phyloP scores from a whole-genome alignment of 441 rosid species.

The Francoa sonchifolia region DNA sequence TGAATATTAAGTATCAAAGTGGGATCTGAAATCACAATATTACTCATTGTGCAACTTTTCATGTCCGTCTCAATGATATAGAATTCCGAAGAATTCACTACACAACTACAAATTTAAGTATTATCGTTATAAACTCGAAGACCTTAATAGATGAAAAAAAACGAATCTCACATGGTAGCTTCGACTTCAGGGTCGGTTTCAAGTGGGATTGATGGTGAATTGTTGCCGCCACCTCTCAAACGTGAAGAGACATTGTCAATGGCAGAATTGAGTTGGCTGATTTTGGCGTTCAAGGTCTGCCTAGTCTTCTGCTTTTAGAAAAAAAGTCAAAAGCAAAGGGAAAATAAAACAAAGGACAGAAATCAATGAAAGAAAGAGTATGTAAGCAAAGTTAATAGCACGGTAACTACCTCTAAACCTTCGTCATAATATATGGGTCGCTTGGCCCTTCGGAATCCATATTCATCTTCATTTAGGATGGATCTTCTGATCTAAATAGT shows the following conservation, averaged over 20 bases:
- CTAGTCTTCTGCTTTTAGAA: slow-evolving; percentile 50
- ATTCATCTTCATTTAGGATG: slow-evolving; percentile 64
- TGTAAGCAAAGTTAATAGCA: not conserved
- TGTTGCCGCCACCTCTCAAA: slow-evolving; percentile 62
- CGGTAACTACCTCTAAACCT: slow-evolving; percentile 55
- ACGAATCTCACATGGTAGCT: slow-evolving; percentile 35
- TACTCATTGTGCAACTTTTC: no score
- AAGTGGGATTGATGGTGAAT: slow-evolving; percentile 22
- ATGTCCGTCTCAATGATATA: no score
- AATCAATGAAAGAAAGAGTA: not conserved
- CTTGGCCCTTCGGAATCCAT: slow-evolving; percentile 60
- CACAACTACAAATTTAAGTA: not conserved
- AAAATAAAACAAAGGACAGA: not conserved
- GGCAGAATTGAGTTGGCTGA: slow-evolving; percentile 78
- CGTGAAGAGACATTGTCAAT: slow-evolving; percentile 88
- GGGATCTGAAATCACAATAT: no score
- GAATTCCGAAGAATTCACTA: slow-evolving; percentile 1
- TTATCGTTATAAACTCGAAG: not conserved
- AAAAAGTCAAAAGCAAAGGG: slow-evolving; percentile 5
- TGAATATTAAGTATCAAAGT: no score
- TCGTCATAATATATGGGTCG: slow-evolving; percentile 69
- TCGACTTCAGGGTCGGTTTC: slow-evolving; percentile 60
- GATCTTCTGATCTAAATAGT: slow-evolving; percentile 56
- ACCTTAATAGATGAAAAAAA: slow-evolving; percentile 3
- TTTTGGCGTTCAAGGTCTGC: slow-evolving; percentile 70